Percentiles rank a stretch among this genome's conserved stretches.
phyloP scores from a whole-genome alignment of 2,329 filamentous ascomycete species.

The Sporothrix inflata region DNA sequence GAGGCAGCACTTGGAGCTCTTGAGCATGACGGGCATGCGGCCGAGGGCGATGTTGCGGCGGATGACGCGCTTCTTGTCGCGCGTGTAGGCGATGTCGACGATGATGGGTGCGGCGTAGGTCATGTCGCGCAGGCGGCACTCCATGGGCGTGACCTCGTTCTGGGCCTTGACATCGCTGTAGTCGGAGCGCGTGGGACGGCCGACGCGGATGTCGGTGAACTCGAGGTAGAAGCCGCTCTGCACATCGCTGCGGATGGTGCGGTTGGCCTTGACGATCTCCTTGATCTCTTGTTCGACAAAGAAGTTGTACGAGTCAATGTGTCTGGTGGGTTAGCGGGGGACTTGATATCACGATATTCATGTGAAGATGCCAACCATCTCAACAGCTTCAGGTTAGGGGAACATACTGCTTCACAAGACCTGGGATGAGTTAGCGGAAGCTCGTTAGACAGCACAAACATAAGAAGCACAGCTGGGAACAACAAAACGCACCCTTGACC shows the following conservation, averaged over 20 bases:
- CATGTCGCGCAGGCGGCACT: conserved; percentile 93
- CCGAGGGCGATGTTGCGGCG: conserved; percentile 80
- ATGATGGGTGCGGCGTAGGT: conserved; percentile 96
- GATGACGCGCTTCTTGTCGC: conserved; percentile 75
- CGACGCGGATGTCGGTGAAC: conserved; percentile 88
- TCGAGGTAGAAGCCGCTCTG: conserved; percentile 92
- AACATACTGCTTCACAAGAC: conserved; percentile 84
- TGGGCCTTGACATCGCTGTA: conserved; percentile 71
- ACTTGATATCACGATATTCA: neutral
- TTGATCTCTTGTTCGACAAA: conserved; percentile 97
- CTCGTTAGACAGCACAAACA: neutral
- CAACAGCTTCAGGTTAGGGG: neutral
- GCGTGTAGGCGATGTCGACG: conserved; percentile 88
- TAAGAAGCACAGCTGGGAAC: conserved; percentile 31
- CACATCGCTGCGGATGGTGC: conserved; percentile 85
- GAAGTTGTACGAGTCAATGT: conserved; percentile 98
- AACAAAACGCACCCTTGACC: conserved; percentile 70
- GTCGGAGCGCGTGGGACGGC: conserved; percentile 77
- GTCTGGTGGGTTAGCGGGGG: conserved; percentile 47
- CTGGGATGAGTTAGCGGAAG: conserved; percentile 38
- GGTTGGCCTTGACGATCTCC: conserved; percentile 92
- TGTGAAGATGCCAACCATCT: neutral
- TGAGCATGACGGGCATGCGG: conserved; percentile 93
- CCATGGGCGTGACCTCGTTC: conserved; percentile 85
- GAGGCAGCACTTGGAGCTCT: conserved; percentile 90